Evolutionary conservation across 2,329 filamentous ascomycete species (phyloP), one percentile per base, ranked within the genome.

Genomic region (Alternaria tenuissima): DNA sequence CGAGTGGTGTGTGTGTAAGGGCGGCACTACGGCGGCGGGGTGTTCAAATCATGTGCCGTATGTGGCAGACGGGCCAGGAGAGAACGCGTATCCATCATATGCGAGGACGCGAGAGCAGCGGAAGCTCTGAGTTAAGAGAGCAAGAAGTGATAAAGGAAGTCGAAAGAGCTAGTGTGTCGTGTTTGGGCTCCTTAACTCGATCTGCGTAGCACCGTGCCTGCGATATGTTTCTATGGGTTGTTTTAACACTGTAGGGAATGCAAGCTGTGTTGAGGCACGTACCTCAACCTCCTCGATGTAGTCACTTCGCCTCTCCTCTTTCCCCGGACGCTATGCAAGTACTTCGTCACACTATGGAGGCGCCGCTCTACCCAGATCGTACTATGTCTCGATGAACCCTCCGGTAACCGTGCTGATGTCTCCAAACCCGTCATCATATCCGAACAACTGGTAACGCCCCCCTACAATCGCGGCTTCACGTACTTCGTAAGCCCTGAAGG

Each of bases 221-320:
- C 32, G 38, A 26, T 49, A 36, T 38, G 52, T 41, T 20, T 22
- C 41, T 22, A 38, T 11, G 28, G 48, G 48, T 16, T 39, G 28
- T 36, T 16, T 32, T n/a, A 48, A 53, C 18, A 32, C 6, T 30
- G 28, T 43, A 34, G 41, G 51, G 11, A 46, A 41, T 38, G 26
- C 22, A 43, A 46, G 43, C 39, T 56, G 12, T 32, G 46, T 28
- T 18, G 47, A 54, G 61, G 55, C 52, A 64, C 61, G 46, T 65
- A 66, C 64, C 61, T 61, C 55, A 41, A 61, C 63, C 55, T 49
- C 60, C 46, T 54, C 32, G 43, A 57, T 24, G 7, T 64, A 59
- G 12, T 26, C 32, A 59, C 38, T 58, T 67, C 65, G 64, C 66
- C 8, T 68, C 67, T 70, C 68, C 67, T 70, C 68, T 70, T 60